Conservation (phyloP, 768 basidiomycete species). For the Saitozyma sp. region DNA sequence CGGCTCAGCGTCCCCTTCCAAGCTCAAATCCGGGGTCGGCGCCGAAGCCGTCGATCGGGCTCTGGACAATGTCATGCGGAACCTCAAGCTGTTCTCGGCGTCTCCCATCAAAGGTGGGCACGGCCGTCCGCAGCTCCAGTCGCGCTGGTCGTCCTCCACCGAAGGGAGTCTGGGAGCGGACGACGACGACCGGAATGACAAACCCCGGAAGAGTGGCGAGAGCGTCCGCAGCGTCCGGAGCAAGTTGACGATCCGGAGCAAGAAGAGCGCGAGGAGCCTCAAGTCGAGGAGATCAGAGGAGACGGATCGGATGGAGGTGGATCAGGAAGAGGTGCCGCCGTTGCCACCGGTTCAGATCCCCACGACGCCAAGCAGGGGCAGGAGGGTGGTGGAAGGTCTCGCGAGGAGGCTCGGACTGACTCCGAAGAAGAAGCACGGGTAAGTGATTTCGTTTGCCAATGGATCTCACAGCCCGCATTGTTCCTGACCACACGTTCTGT, state of each 20-base stretch:
- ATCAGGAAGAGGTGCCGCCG: slow-evolving; percentile 13
- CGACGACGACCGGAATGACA: slow-evolving; percentile 11
- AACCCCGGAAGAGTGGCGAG: slow-evolving; percentile 14
- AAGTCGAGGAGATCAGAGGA: slow-evolving; percentile 10
- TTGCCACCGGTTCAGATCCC: slow-evolving; percentile 17
- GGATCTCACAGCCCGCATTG: neutral
- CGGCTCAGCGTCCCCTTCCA: slow-evolving; percentile 21
- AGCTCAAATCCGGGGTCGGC: slow-evolving; percentile 15
- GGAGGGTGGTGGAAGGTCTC: slow-evolving; percentile 33
- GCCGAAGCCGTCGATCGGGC: slow-evolving; percentile 31
- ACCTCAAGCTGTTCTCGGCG: slow-evolving; percentile 19
- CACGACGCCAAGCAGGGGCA: slow-evolving; percentile 27
- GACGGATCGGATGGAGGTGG: neutral
- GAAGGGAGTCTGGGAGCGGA: slow-evolving; percentile 17
- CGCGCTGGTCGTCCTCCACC: slow-evolving; percentile 40
- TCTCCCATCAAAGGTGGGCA: neutral
- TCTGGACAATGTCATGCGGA: slow-evolving; percentile 36
- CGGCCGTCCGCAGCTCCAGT: slow-evolving; percentile 6
- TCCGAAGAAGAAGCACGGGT: slow-evolving; percentile 33
- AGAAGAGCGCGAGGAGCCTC: slow-evolving; percentile 7
- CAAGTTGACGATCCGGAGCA: slow-evolving; percentile 4
- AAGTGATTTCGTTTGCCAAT: slow-evolving; percentile 8
- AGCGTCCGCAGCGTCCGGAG: slow-evolving; percentile 1
- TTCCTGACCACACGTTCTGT: neutral
- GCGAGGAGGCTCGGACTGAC: slow-evolving; percentile 37